A percentile compares a stretch with the other conserved stretches of the same genome.
Evolutionary conservation across 2,329 filamentous ascomycete genomes (phyloP).

Genomic region (Fusarium scirpi): DNA sequence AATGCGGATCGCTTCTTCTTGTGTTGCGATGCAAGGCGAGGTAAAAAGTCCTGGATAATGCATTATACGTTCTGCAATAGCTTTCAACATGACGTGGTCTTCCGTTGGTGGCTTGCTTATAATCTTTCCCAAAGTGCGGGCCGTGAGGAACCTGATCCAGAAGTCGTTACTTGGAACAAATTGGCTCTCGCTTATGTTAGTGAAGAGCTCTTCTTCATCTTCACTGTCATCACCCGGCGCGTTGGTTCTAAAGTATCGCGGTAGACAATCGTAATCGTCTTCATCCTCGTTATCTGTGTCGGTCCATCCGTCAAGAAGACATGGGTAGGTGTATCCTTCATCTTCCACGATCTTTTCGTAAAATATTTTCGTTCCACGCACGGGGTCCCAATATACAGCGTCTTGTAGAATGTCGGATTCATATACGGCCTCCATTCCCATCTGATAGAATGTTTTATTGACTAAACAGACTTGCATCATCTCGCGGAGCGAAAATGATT

Average conservation of each 20-base stretch:
- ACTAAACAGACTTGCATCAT: background rate
- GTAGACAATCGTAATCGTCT: background rate
- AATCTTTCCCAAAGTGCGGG: background rate
- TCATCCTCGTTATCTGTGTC: background rate
- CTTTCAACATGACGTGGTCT: background rate
- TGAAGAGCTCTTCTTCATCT: accelerated
- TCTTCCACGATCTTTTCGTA: background rate
- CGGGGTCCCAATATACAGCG: slow-evolving; percentile 4
- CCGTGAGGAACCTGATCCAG: background rate
- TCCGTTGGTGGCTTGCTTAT: background rate
- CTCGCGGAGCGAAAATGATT: background rate
- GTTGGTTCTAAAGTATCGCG: background rate
- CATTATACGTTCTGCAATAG: background rate
- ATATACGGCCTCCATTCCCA: background rate
- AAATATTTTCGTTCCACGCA: background rate
- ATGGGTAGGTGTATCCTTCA: background rate
- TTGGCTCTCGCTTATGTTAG: accelerated
- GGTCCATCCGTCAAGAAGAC: background rate
- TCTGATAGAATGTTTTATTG: background rate
- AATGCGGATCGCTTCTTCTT: background rate
- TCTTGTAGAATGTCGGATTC: background rate
- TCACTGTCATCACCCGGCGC: no score
- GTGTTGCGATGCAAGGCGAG: background rate
- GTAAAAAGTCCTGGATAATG: background rate
- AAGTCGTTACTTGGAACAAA: background rate